Conservation (phyloP, 2,329 filamentous ascomycete species). For the Xylaria sp. region DNA sequence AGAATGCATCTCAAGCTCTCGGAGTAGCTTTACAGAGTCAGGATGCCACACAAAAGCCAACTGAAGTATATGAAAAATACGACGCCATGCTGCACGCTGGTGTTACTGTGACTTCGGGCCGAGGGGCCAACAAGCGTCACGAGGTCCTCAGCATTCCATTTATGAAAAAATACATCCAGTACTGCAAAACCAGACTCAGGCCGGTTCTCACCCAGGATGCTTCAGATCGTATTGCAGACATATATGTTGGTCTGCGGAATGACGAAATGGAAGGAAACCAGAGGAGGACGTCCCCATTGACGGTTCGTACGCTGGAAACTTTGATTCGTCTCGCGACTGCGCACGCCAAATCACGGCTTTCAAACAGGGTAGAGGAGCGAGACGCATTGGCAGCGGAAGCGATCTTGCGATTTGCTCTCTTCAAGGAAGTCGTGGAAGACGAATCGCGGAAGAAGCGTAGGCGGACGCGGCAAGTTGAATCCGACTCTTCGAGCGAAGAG, state of each 20-base stretch:
- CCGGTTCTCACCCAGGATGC: slow-evolving; percentile 91
- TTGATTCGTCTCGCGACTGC: slow-evolving; percentile 97
- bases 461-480: slow-evolving; percentile 69
- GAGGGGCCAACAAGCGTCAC: slow-evolving; percentile 77
- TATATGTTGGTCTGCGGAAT: slow-evolving; percentile 92
- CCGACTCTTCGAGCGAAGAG: slow-evolving; percentile 67
- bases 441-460: slow-evolving; percentile 86
- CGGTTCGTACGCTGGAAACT: slow-evolving; percentile 95
- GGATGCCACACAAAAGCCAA: slow-evolving; percentile 75
- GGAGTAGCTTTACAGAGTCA: slow-evolving; percentile 87
- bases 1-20: slow-evolving; percentile 83
- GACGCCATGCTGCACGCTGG: slow-evolving; percentile 96
- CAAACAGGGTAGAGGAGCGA: slow-evolving; percentile 85
- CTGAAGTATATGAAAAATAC: slow-evolving; percentile 95
- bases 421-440: slow-evolving; percentile 89
- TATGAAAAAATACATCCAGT: slow-evolving; percentile 99
- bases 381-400: slow-evolving; percentile 89
- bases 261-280: slow-evolving; percentile 96
- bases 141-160: slow-evolving; percentile 96
- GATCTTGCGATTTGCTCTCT: slow-evolving; percentile 92
- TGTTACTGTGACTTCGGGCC: slow-evolving; percentile 78
- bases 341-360: slow-evolving; percentile 91
- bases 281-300: slow-evolving; percentile 92
- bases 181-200: slow-evolving; percentile 91
- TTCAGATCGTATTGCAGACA: slow-evolving; percentile 88